Conservation (phyloP, 108 stramenopile species). For the Skeletonema costatum region DNA sequence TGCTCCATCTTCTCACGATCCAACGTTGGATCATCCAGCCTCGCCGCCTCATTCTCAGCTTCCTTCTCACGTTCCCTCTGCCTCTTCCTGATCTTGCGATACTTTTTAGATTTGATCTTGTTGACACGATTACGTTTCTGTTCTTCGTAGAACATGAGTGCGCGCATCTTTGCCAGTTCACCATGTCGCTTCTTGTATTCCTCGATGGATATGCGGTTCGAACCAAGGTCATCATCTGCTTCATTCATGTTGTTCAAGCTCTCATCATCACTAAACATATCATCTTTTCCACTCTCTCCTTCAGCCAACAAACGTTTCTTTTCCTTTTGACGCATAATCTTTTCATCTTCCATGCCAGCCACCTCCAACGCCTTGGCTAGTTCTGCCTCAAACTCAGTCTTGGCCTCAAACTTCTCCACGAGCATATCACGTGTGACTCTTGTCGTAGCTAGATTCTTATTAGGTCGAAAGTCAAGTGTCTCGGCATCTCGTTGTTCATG, state of each 20-base stretch:
- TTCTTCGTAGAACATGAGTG: conserved; percentile 99
- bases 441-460: conserved; percentile 42
- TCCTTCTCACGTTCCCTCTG: conserved; percentile 83
- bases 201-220: conserved; percentile 82
- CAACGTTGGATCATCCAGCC: conserved; percentile 54
- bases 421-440: conserved; percentile 62
- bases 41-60: conserved; percentile 68
- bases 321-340: conserved; percentile 66
- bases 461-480: conserved; percentile 90
- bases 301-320: conserved; percentile 47
- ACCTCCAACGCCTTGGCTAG: conserved; percentile 79
- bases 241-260: conserved; percentile 16
- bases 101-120: conserved; percentile 99
- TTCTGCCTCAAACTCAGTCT: conserved; percentile 94
- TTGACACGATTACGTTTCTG: conserved; percentile 98
- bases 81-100: conserved; percentile 92
- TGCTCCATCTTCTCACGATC: conserved; percentile 82
- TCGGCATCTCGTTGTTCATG: conserved; percentile 91
- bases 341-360: conserved; percentile 87
- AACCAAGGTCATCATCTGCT: conserved; percentile 78
- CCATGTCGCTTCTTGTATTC: conserved; percentile 93
- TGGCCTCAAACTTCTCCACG: conserved; percentile 85
- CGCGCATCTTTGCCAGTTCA: conserved; percentile 94
- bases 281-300: neutral
- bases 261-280: conserved; percentile 3